Base-by-base conservation (phyloP, 176 grass and related monocot species). In the Oryza nivara region DNA sequence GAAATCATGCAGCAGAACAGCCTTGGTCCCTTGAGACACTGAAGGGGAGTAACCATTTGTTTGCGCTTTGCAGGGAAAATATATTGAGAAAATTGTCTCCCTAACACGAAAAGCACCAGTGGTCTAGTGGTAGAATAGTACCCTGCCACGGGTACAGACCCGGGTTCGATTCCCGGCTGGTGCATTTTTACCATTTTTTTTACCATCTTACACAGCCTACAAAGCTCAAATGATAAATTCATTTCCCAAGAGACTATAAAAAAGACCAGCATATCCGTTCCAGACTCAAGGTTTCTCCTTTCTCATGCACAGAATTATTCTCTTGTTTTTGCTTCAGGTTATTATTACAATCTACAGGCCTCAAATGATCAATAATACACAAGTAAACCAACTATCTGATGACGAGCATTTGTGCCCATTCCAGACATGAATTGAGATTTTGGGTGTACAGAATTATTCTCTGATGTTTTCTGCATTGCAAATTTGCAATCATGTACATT, bases 111-210 rank as follows among this genome's bases (percentile, higher is more conserved):
- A 0, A 23, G 86, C 88, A 94, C 88, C 90, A 89, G 89, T 88
- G 74, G 84, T 95, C 87, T 89, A 92, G 89, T 94, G 93, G 91
- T 93, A 88, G 87, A 90, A 90, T 92, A 89, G 88, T 90, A 92
- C 88, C 90, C 88, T 95, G 90, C 88, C 88, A 92, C 76, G 90
- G n/a, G 89, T 95, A 89, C 75, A 92, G 89, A 89, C 91, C 85
- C 88, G 80, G 80, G 69, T 90, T 90, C 80, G 84, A 87, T 87
- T 90, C 80, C 79, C 80, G 88, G 88, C 88, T 90, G 88, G 82
- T 89, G 88, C 82, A 85, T 17, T 38, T 38, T 38, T 38, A 35
- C 15, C 5, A 17, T 6, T 5, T 1, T 20, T n/a, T 56, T 56
- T 16, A 6, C 15, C 6, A 22, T 54, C 36, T 38, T 54, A 54